These are phyloP conservation scores for Sarocladiaceae sp. DNA, from an alignment of 2,329 filamentous ascomycete genomes.

Conservation along the genomic window DNA sequence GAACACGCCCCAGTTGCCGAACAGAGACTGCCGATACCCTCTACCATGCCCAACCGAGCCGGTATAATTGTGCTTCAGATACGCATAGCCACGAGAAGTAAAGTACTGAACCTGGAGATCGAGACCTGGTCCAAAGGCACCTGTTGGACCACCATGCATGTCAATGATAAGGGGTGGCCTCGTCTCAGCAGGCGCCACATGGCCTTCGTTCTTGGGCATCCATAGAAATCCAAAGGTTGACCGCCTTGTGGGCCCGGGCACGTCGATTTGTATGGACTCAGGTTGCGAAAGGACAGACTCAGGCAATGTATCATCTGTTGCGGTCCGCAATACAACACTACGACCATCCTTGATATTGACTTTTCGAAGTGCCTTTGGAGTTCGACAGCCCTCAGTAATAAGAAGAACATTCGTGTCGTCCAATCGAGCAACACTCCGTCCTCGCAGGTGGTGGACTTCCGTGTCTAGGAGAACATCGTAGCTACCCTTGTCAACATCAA, in stretches of 20 bases:
- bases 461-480: constrained; percentile 27
- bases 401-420: constrained; percentile 32
- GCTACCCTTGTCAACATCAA: constrained; percentile 29
- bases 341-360: constrained; percentile 3
- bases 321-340: constrained; percentile 26
- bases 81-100: constrained; percentile 50
- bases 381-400: constrained; percentile 32
- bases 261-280: constrained; percentile 26
- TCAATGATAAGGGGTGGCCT: constrained; percentile 45
- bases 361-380: constrained; percentile 16
- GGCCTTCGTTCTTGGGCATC: constrained; percentile 43
- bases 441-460: constrained; percentile 27
- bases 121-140: constrained; percentile 37
- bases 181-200: constrained; percentile 25
- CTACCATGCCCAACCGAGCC: constrained; percentile 49
- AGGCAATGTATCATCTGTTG: constrained; percentile 27
- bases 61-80: constrained; percentile 46
- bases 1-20: constrained; percentile 44
- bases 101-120: constrained; percentile 45
- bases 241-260: constrained; percentile 23
- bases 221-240: constrained; percentile 42
- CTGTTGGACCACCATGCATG: constrained; percentile 49
- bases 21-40: constrained; percentile 43
- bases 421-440: constrained; percentile 24
- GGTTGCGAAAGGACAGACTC: constrained; percentile 31